A percentile compares a stretch with the other conserved stretches of the same genome.
phyloP scores from a whole-genome alignment of 2,329 filamentous ascomycete genomes.

The Pestalotiopsis sp. region DNA sequence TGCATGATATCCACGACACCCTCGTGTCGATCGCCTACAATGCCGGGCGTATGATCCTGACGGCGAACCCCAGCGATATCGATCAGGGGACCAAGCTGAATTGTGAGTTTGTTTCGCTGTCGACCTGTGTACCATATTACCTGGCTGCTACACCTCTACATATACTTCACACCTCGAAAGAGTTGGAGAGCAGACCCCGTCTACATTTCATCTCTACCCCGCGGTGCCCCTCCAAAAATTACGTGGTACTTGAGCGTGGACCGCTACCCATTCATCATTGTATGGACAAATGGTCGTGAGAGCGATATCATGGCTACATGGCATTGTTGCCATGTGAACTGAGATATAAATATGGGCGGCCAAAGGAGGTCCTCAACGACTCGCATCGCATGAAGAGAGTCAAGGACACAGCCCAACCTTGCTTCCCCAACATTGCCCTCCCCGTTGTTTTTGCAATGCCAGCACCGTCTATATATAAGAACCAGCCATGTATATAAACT shows the following conservation, averaged over 20 bases:
- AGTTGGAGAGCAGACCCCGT: too few species aligned
- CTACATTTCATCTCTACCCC: constrained; percentile 15
- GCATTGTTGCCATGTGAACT: too few species aligned
- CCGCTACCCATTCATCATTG: not conserved
- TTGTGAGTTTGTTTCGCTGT: constrained; percentile 41
- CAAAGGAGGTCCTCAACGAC: too few species aligned
- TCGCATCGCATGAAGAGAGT: too few species aligned
- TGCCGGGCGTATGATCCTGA: constrained; percentile 65
- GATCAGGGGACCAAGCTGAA: constrained; percentile 64
- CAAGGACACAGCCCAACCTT: too few species aligned
- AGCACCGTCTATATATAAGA: too few species aligned
- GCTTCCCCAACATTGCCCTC: too few species aligned
- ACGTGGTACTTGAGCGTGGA: not conserved
- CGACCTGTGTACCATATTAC: too few species aligned
- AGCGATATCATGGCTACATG: not conserved
- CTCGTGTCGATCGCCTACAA: constrained; percentile 60
- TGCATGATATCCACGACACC: constrained; percentile 62
- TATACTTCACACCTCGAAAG: too few species aligned
- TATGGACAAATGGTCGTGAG: not conserved
- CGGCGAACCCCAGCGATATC: constrained; percentile 59
- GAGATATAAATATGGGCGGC: too few species aligned
- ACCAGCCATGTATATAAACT: not conserved
- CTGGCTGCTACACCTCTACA: too few species aligned
- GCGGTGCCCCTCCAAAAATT: constrained; percentile 17
- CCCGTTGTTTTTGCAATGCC: too few species aligned